Evolutionary conservation across 2,329 filamentous ascomycete genomes (phyloP), one percentile per base, ranked within the genome.

Genomic region (Fusarium pseudocircinatum): DNA sequence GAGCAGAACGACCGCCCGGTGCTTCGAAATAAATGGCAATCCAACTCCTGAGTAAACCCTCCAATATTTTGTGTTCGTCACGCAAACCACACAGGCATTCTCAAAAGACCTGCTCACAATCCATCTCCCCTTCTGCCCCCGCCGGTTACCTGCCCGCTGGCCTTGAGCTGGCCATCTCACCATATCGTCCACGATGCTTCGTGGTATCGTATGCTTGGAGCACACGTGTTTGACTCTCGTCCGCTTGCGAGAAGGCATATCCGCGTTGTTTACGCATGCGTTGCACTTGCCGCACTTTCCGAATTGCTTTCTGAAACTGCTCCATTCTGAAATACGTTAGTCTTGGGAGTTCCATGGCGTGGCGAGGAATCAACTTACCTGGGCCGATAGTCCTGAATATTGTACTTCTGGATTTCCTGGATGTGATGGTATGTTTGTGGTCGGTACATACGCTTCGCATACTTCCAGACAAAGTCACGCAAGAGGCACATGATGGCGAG

Each of bases 321-420:
- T 99, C 96, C 96, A 99, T 99, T 80, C 94, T 96, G 72, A 4
- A 28, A 10, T 16, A 26, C n/a, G 64, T 79, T 34, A 79, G 56
- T 58, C 15, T 16, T 22, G 16, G 3, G 9, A 34, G 3, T n/a
- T 43, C 14, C 8, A 32, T 30, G 4, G 10, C 20, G 42, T 28
- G 22, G 54, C 20, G 20, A 18, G 49, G 18, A 15, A 24, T 40
- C 52, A 24, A 57, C 88, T 76, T 89, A 95, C 94, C 96, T 92
- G 70, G 96, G 96, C 80, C 96, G 89, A 84, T 99, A 99, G 85
- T 99, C 96, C 85, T 99, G 96, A 69, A 99, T 97, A 79, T 99
- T 99, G 85, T 98, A 99, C 85, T 99, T 99, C 83, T 99, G 96
- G 77, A 99, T 99, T 85, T 99, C 96, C 83, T 99, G 96, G 73